Evolutionary conservation across 1,284 basidiomycete genomes (phyloP), one percentile per base, ranked within the genome.

Genomic region (Xerocomus nothofagi): DNA sequence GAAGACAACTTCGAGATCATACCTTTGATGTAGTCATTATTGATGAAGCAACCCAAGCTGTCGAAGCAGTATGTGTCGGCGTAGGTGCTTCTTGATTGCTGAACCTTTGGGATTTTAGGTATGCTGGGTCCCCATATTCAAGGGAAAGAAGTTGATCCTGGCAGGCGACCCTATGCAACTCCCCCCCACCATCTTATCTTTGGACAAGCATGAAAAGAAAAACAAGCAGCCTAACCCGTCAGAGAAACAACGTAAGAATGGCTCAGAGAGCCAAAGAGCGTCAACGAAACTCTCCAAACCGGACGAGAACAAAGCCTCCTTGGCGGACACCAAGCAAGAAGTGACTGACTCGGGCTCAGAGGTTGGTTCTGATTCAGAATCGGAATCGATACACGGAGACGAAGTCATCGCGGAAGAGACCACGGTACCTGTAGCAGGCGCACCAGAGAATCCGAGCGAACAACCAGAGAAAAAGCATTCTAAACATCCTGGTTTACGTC

Each of bases 91-190:
- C 33, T 44, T 23, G 31, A 15, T 20, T 3, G 15, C 33, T 51
- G 2, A 50, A 17, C 4, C 15, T 15, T 6, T 50, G 14, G 30
- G 51, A n/a, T 51, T 55, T 27, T 50, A 91, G 88, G 88, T 90
- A 3, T 98, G 95, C 69, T 98, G 96, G 94, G 85, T 98, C 27
- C 94, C 96, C 0, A 89, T 98, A 44, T 80, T 96, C 65, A 94
- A 93, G 68, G 86, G 81, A 2, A 86, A 84, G 67, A 95, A 93
- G 63, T 74, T 97, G 41, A 90, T 98, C 11, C 73, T 98, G 6
- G 93, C 93, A 2, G 90, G 93, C 1, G 90, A 95, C 69, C 92
- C 92, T 0, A 86, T 89, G 79, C 93, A 94, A 70, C 76, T 99
- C 3, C 94, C 94, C 0, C 97, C 96, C 0, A 98, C 96, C 0